Percentiles rank a stretch among this genome's conserved stretches.
Evolutionary conservation across 2,329 filamentous ascomycete species (phyloP).

Genomic region (Pseudogymnoascus sp.): DNA sequence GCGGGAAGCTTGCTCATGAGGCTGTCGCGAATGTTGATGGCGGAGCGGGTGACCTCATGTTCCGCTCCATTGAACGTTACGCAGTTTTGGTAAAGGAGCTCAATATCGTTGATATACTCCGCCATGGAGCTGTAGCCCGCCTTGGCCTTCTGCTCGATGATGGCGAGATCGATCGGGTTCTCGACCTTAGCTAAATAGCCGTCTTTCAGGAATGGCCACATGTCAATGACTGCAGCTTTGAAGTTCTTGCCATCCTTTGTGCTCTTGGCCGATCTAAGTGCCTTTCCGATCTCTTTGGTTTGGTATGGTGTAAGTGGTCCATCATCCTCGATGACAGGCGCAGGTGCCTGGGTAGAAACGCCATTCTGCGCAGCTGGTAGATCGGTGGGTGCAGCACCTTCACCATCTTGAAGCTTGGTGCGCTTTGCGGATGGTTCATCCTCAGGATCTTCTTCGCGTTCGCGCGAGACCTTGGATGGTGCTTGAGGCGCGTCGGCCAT

Average conservation of each 20-base stretch:
- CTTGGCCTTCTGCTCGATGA: conserved; percentile 72
- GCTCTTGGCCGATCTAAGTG: conserved; percentile 73
- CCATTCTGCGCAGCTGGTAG: conserved; percentile 25
- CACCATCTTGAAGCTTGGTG: conserved; percentile 61
- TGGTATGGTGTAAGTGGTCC: conserved; percentile 49
- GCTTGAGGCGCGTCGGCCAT: conserved; percentile 31
- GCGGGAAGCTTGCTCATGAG: conserved; percentile 53
- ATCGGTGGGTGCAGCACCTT: conserved; percentile 21
- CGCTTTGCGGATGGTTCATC: conserved; percentile 71
- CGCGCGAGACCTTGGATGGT: conserved; percentile 57
- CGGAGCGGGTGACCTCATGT: conserved; percentile 62
- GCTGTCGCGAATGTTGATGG: conserved; percentile 51
- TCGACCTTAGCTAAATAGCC: conserved; percentile 64
- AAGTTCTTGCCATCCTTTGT: conserved; percentile 75
- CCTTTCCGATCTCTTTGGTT: conserved; percentile 55
- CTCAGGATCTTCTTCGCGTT: conserved; percentile 67
- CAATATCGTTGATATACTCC: conserved; percentile 67
- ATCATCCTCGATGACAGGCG: conserved; percentile 9
- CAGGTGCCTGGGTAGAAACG: conserved; percentile 5
- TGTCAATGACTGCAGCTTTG: conserved; percentile 66
- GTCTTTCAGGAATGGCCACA: conserved; percentile 69
- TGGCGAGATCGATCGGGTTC: conserved; percentile 75
- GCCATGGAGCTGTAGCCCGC: conserved; percentile 60
- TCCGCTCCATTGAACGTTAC: conserved; percentile 72
- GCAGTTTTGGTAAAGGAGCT: conserved; percentile 73